A percentile compares a stretch with the other conserved stretches of the same genome.
Evolutionary conservation across 495 filamentous ascomycete genomes (phyloP).

Genomic region (Xanthoparmelia taractica): DNA sequence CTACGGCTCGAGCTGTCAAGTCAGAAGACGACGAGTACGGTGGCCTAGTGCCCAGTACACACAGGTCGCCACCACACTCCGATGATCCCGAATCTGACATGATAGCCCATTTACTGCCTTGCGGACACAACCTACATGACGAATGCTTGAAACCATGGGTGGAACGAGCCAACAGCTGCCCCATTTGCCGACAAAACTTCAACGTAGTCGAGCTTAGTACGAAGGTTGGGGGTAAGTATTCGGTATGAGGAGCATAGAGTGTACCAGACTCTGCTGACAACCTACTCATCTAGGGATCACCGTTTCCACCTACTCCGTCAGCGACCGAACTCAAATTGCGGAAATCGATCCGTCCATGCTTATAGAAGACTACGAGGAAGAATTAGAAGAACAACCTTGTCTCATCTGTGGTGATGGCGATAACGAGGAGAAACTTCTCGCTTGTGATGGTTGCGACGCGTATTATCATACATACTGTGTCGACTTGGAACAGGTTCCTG

Average conservation of each 20-base stretch:
- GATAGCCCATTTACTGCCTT: slow-evolving; percentile 61
- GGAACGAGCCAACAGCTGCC: slow-evolving; percentile 93
- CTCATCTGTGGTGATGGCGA: slow-evolving; percentile 69
- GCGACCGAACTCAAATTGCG: slow-evolving; percentile 81
- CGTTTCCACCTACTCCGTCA: slow-evolving; percentile 73
- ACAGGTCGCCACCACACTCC: slow-evolving; percentile 29
- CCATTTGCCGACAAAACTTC: slow-evolving; percentile 87
- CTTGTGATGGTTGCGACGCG: slow-evolving; percentile 81
- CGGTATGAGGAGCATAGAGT: neutral
- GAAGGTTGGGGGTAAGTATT: slow-evolving; percentile 63
- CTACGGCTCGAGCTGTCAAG: slow-evolving; percentile 41
- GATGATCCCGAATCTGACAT: slow-evolving; percentile 40
- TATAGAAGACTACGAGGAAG: slow-evolving; percentile 63
- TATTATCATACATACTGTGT: slow-evolving; percentile 82
- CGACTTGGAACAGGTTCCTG: slow-evolving; percentile 64
- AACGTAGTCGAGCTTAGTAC: slow-evolving; percentile 79
- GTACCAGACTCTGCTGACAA: slow-evolving; percentile 26
- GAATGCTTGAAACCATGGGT: slow-evolving; percentile 88
- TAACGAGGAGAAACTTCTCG: slow-evolving; percentile 68
- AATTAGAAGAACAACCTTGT: slow-evolving; percentile 58
- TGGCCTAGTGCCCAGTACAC: slow-evolving; percentile 30
- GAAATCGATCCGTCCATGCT: slow-evolving; percentile 79
- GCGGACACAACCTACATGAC: slow-evolving; percentile 85
- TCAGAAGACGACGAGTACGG: slow-evolving; percentile 35
- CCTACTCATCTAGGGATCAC: slow-evolving; percentile 48